Evolutionary conservation across 352 stramenopile species (phyloP).

Genomic region (Saprolegnia parasitica): DNA sequence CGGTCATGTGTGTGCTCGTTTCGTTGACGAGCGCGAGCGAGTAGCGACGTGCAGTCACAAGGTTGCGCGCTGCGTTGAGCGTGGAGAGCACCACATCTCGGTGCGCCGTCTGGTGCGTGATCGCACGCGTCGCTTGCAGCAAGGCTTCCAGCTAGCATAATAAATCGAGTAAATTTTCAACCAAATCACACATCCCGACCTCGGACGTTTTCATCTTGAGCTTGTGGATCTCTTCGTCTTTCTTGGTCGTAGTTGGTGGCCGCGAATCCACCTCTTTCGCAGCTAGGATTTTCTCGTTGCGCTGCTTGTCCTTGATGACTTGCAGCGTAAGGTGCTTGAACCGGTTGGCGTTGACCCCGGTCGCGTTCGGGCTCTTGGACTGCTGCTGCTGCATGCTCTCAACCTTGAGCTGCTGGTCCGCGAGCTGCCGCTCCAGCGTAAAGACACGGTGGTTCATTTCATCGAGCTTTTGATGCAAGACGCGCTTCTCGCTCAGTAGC

Average conservation of each 20-base stretch:
- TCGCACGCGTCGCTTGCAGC: constrained; percentile 55
- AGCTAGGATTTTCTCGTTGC: not conserved
- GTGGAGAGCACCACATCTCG: constrained; percentile 48
- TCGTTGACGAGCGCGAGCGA: constrained; percentile 57
- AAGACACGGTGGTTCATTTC: constrained; percentile 22
- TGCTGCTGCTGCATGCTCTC: constrained; percentile 6
- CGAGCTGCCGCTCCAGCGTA: constrained; percentile 26
- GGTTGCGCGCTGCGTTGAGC: constrained; percentile 45
- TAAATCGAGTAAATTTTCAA: no score
- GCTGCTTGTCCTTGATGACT: constrained; percentile 22
- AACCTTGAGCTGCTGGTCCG: constrained; percentile 17
- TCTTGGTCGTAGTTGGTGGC: not conserved
- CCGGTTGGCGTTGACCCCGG: not conserved
- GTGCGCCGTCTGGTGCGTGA: constrained; percentile 52
- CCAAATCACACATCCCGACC: no score
- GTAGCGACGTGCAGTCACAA: constrained; percentile 53
- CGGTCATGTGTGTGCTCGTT: constrained; percentile 55
- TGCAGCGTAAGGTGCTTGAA: constrained; percentile 28
- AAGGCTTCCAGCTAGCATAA: constrained; percentile 45
- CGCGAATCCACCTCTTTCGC: not conserved
- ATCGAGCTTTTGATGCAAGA: constrained; percentile 23
- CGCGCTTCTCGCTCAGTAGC: constrained; percentile 24
- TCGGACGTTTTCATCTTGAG: constrained; percentile 24
- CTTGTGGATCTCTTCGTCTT: constrained; percentile 29
- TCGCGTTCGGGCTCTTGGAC: not conserved